Base-by-base conservation (phyloP, 2,329 filamentous ascomycete genomes). In the Coniochaeta sp. region DNA sequence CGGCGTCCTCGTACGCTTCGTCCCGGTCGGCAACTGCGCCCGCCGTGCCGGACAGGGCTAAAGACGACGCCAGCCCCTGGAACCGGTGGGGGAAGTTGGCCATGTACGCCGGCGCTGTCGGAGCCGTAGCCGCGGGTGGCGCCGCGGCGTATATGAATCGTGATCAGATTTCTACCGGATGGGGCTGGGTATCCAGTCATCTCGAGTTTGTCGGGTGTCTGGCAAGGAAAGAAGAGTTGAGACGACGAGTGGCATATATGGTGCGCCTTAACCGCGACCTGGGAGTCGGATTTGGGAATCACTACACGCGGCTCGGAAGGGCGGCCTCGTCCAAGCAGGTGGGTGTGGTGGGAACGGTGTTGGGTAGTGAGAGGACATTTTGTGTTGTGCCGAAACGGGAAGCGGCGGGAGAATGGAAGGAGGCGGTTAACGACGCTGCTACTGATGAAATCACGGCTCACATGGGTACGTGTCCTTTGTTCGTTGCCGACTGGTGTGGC, bases 171-270 rank as follows among this genome's bases (percentile, higher is more conserved):
- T 84, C 82, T 2, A 81, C 88, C 62, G 89, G 93, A 8, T 88
- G 88, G 77, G 79, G 79, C 10, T 98, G 93, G 92, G 90, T 90
- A 16, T 86, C 89, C 17, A 95, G 90, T 38, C 95, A 99, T 74
- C 84, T 99, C 28, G 90, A 95, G 72, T 99, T 98, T 68, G 90
- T 98, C 1, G 91, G 92, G 2, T 96, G 91, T 68, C 82, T 99
- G 8, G 89, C 90, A 55, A 86, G 90, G n/a, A 86, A 86, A 4
- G 89, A 93, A 67, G 92, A 96, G 69, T 78, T 98, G 64, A 86
- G 87, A 66, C 83, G 86, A 69, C 85, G 95, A 34, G 81, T 96
- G 10, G 76, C 79, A n/a, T 81, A 78, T 62, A 79, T 97, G 71
- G 79, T 84, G n/a, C 79, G 81, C 61, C 76, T 93, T 22, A 81